phyloP scores from a whole-genome alignment of 176 grass and related monocot species.

The Alopecurus myosuroides region DNA sequence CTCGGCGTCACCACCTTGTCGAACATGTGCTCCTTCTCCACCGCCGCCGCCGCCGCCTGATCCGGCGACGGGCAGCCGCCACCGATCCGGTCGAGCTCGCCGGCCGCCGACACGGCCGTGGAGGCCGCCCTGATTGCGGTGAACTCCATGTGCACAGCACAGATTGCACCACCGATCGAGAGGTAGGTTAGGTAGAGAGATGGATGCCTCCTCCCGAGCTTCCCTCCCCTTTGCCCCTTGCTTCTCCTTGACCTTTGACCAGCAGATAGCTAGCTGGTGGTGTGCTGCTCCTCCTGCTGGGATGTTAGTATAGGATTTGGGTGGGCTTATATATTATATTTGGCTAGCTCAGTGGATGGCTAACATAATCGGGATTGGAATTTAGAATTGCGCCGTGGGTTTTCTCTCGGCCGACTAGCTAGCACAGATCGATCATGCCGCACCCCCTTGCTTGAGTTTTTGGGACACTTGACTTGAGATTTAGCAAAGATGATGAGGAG shows the following conservation, averaged over 20 bases:
- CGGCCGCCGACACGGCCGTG: not conserved
- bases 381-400: slow-evolving; percentile 29
- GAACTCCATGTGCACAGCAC: slow-evolving; percentile 23
- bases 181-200: slow-evolving; percentile 19
- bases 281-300: not conserved
- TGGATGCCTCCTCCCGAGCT: not conserved
- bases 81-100: not conserved
- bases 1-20: slow-evolving; percentile 99
- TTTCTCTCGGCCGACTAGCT: slow-evolving; percentile 1
- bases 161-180: not conserved
- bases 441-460: not conserved
- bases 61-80: not conserved
- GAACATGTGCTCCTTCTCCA: slow-evolving; percentile 99
- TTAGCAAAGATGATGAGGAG: not conserved
- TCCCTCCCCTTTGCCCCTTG: not conserved
- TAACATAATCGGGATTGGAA: not conserved
- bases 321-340: slow-evolving; percentile 28
- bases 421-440: too few species aligned
- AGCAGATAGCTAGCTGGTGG: not conserved
- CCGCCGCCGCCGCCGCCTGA: not conserved
- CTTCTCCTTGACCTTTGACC: slow-evolving; percentile 33
- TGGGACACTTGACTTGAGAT: not conserved
- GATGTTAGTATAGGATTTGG: slow-evolving; percentile 26
- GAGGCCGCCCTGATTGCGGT: slow-evolving; percentile 25
- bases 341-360: not conserved